These are phyloP conservation scores for Escallonia rubra DNA, from an alignment of 129 eudicot genomes.

Conservation along the genomic window DNA sequence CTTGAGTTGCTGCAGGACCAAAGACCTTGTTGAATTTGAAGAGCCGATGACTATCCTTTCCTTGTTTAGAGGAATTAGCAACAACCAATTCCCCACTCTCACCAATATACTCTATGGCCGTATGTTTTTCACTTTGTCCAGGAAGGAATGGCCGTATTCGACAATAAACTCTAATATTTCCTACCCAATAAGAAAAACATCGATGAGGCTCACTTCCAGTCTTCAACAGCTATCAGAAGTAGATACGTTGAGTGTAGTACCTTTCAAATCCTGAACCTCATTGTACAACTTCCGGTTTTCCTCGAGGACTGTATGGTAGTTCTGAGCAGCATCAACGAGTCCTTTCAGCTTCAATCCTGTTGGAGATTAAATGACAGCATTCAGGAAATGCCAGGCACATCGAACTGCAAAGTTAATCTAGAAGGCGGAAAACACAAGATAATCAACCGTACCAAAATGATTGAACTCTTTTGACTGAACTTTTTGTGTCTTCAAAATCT, in stretches of 20 bases:
- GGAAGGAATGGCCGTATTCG: constrained; percentile 80
- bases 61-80: constrained; percentile 69
- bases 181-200: constrained; percentile 31
- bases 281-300: constrained; percentile 79
- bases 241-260: constrained; percentile 20
- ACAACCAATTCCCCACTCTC: constrained; percentile 87
- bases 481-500: constrained; percentile 43
- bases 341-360: constrained; percentile 58
- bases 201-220: not conserved
- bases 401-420: not conserved
- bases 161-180: constrained; percentile 86
- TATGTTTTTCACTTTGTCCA: constrained; percentile 55
- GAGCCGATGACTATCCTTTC: constrained; percentile 67
- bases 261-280: constrained; percentile 91
- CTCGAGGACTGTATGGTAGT: constrained; percentile 56
- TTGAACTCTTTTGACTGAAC: constrained; percentile 51
- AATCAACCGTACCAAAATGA: constrained; percentile 44
- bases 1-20: constrained; percentile 86
- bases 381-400: not conserved
- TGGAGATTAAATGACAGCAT: not conserved
- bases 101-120: constrained; percentile 70
- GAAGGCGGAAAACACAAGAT: not conserved
- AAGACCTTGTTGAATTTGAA: constrained; percentile 83
- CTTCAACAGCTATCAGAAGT: not conserved
- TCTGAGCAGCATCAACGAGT: constrained; percentile 75